Evolutionary conservation across 352 stramenopile species (phyloP).

Genomic region (Globisporangium takayamanum): DNA sequence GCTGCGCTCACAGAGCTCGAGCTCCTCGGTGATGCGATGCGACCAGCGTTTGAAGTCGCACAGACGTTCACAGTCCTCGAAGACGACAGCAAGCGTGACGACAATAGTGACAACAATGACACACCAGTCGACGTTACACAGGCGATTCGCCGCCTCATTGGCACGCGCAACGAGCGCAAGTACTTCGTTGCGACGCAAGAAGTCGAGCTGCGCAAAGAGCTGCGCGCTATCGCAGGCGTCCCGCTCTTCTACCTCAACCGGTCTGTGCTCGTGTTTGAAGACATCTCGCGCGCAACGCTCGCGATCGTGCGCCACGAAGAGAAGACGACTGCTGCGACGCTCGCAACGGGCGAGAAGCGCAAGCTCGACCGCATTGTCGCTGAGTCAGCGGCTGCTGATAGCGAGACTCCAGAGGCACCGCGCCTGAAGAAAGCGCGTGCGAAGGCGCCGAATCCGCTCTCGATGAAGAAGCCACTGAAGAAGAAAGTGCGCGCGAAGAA

Average conservation of each 20-base stretch:
- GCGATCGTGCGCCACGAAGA: constrained; percentile 78
- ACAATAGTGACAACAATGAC: neutral
- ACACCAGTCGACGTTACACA: constrained; percentile 33
- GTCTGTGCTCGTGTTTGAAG: constrained; percentile 83
- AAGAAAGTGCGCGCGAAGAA: constrained; percentile 81
- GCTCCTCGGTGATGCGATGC: constrained; percentile 56
- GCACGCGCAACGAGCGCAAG: constrained; percentile 76
- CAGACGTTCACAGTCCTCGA: constrained; percentile 66
- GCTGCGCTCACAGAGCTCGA: constrained; percentile 68
- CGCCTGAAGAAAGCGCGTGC: constrained; percentile 48
- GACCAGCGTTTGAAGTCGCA: constrained; percentile 53
- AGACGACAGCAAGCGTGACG: constrained; percentile 12
- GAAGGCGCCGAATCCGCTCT: constrained; percentile 72
- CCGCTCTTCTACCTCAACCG: constrained; percentile 85
- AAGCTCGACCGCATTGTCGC: constrained; percentile 52
- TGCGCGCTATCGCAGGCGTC: constrained; percentile 61
- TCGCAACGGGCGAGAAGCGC: constrained; percentile 71
- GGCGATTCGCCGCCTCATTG: constrained; percentile 15
- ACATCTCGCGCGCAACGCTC: constrained; percentile 71
- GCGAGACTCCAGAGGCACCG: constrained; percentile 14
- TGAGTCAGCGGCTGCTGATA: constrained; percentile 3
- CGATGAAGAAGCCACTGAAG: constrained; percentile 64
- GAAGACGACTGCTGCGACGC: constrained; percentile 56
- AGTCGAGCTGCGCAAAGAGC: constrained; percentile 69
- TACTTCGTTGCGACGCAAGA: constrained; percentile 83